Evolutionary conservation across 305 asterid species (phyloP).

Genomic region (Nicotiana rustica): DNA sequence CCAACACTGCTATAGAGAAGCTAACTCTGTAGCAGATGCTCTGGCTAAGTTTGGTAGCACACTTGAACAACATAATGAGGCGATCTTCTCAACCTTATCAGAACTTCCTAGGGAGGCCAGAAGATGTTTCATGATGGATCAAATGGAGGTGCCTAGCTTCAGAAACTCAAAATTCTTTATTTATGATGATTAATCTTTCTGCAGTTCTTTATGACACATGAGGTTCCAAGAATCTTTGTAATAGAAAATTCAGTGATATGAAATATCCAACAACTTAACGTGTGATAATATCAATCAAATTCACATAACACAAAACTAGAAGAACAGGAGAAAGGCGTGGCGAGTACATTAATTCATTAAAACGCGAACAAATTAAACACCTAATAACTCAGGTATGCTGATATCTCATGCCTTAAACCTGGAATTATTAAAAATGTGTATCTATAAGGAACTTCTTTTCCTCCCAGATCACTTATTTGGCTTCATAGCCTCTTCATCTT

Average conservation of each 20-base stretch:
- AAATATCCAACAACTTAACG: no score
- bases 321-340: background rate
- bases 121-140: no score
- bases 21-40: background rate
- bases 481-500: background rate
- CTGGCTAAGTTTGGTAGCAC: background rate
- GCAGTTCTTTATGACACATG: no score
- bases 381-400: no score
- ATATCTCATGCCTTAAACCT: background rate
- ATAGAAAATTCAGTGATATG: no score
- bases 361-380: no score
- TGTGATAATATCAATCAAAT: constrained; percentile 3
- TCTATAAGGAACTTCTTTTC: background rate
- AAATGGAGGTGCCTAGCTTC: no score
- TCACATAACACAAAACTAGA: background rate
- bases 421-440: background rate
- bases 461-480: constrained; percentile 14
- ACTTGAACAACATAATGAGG: background rate
- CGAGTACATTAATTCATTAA: background rate
- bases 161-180: no score
- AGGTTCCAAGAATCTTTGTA: no score
- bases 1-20: background rate
- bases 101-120: no score
- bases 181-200: no score
- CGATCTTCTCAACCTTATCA: no score